Evolutionary conservation across 306 rosid genomes (phyloP), one percentile per base, ranked within the genome.

Genomic region (Arachis hypogaea): DNA sequence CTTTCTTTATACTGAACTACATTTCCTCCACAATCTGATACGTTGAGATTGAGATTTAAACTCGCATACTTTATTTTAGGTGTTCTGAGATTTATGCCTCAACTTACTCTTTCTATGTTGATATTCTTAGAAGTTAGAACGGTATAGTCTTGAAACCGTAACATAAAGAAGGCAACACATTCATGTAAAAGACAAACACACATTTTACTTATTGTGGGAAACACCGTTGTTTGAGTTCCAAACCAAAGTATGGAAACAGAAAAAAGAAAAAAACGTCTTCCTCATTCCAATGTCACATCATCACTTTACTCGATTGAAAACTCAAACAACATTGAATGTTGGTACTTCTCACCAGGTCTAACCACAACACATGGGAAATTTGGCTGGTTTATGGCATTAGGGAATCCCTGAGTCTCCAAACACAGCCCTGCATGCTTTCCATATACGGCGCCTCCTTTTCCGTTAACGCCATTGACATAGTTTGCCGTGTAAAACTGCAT

Each of bases 331-430:
- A 93, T 93, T 65, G 82, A 72, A 86, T 94, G 96, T 60, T 80
- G 78, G 71, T 94, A 92, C 80, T 84, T 89, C 85, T 86, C 88
- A 70, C 96, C 96, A 3, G 95, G 90, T 56, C 84, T 85, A 78
- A 92, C 90, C 30, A 91, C 89, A 80, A 92, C 64, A 4, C 94
- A 85, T 0, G 98, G 96, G 69, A 92, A 92, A 73, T 92, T 84
- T 0, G 87, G 84, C 44, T 87, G 84, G 82, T 92, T 90, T 16
- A 92, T 59, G 33, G 98, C 96, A 75, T 94, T 82, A 5, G 98
- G 98, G 80, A 89, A 92, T 18, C 96, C 98, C 56, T 94, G 98
- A 0, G 98, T 94, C 92, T 94, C 98, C 78, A 94, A 71, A 71
- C 98, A 94, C 11, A 94, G 82, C 47, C 90, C 98, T 0, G 92